Evolutionary conservation across 2,329 filamentous ascomycete genomes (phyloP), one percentile per base, ranked within the genome.

Genomic region (Ophiostoma montium): DNA sequence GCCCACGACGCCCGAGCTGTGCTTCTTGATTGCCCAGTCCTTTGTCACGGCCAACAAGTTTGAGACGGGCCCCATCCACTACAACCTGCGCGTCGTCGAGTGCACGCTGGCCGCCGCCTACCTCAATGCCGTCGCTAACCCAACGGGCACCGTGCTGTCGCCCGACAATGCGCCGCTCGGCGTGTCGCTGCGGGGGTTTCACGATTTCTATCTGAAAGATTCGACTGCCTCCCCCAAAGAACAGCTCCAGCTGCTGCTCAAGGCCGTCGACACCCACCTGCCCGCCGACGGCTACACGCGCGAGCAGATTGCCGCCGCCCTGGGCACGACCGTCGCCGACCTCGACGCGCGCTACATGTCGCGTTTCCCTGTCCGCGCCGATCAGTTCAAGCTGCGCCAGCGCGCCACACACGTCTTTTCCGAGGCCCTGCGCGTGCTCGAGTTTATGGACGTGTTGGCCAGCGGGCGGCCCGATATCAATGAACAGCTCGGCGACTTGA

Each of bases 81-180:
- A 96, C 72, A 98, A 98, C 65, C 76, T 98, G 21, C 84, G 92
- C 27, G 92, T 98, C 1, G 92, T 95, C 35, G 92, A 98, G 67
- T 94, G 87, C 68, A 92, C 84, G 48, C 75, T 98, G 31, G 92
- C 92, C 3, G 88, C 92, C 3, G 76, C 75, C 21, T 79, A 76
- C 59, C 70, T 82, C 52, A 71, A 80, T 56, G 75, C 77, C 23
- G 67, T 70, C 23, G 66, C 80, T 51, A 76, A 74, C 62, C 72
- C 75, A 11, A 61, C 70, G 0, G 70, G 70, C 33, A 79, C 76
- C 1, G 64, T 69, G 30, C 77, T 96, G 1, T 81, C 86, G 16
- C 67, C 75, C 50, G 92, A 98, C 63, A 80, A 81, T 5, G 85
- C 84, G 3, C 90, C 92, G 0, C 73, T 96, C 9, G 86, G 85